Conservation (phyloP, 2,329 filamentous ascomycete genomes). For the Fusarium hainanense region DNA sequence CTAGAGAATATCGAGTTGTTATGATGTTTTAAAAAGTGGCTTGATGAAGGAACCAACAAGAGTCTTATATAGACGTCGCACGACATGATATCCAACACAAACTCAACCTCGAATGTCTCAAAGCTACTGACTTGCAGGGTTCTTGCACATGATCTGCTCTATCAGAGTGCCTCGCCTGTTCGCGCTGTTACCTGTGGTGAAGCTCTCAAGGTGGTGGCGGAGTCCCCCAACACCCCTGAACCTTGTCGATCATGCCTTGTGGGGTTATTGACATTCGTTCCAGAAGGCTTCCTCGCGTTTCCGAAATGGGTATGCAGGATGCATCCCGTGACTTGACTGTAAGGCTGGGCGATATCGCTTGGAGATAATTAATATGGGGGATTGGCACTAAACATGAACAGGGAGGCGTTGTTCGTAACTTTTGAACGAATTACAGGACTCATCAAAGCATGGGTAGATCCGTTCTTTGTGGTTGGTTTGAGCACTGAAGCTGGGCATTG, state of each 20-base stretch:
- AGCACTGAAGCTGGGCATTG: background rate
- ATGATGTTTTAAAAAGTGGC: background rate
- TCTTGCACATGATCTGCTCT: background rate
- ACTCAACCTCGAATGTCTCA: background rate
- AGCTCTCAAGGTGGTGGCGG: constrained; percentile 22
- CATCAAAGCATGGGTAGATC: background rate
- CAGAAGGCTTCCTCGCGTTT: constrained; percentile 22
- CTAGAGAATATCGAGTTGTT: constrained; percentile 3
- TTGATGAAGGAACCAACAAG: background rate
- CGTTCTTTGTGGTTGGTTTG: background rate
- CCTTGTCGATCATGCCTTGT: background rate
- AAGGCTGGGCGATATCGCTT: background rate
- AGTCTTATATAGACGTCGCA: constrained; percentile 26
- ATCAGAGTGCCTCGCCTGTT: constrained; percentile 14
- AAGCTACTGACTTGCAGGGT: constrained; percentile 10
- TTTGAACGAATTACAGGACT: background rate
- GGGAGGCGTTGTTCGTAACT: background rate
- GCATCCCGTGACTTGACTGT: constrained; percentile 19
- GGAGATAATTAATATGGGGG: background rate
- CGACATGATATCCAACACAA: background rate
- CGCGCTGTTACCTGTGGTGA: background rate
- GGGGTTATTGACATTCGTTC: constrained; percentile 9
- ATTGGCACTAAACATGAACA: constrained; percentile 1
- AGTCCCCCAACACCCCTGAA: constrained; percentile 2
- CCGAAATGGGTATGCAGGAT: constrained; percentile 9